Percentiles rank a stretch among this genome's conserved stretches.
These are phyloP conservation scores for Cercophora newfieldiana DNA, from an alignment of 495 filamentous ascomycete genomes.

Conservation along the genomic window DNA sequence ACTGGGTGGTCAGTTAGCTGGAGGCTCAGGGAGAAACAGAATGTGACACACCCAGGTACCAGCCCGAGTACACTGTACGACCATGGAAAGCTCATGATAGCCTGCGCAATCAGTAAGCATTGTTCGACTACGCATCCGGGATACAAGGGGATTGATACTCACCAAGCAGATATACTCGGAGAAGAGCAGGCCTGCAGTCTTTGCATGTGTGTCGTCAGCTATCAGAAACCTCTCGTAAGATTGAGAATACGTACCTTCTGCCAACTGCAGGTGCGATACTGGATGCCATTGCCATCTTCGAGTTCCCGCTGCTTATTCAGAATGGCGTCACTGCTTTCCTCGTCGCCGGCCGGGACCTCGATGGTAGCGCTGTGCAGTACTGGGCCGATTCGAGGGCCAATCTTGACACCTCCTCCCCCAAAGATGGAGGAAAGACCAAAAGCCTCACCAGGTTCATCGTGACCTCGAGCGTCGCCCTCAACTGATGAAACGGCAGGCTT, in stretches of 20 bases:
- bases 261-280: conserved; percentile 90
- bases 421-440: conserved; percentile 29
- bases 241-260: conserved; percentile 62
- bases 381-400: conserved; percentile 49
- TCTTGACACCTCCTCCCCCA: conserved; percentile 35
- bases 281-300: conserved; percentile 76
- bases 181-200: conserved; percentile 85
- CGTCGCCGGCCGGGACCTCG: conserved; percentile 41
- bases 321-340: conserved; percentile 45
- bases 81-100: conserved; percentile 92
- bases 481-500: neutral
- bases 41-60: conserved; percentile 64
- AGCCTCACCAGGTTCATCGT: neutral
- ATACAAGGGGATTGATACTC: conserved; percentile 10
- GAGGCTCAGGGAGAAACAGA: no score
- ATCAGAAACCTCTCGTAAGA: neutral
- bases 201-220: neutral
- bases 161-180: conserved; percentile 87
- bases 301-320: conserved; percentile 74
- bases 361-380: conserved; percentile 33
- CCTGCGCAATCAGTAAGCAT: conserved; percentile 32
- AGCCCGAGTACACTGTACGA: conserved; percentile 84
- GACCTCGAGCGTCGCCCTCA: neutral
- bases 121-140: neutral
- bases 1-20: conserved; percentile 26